These are phyloP conservation scores for Citrus cavaleriei DNA, from an alignment of 345 rosid genomes.

Conservation along the genomic window DNA sequence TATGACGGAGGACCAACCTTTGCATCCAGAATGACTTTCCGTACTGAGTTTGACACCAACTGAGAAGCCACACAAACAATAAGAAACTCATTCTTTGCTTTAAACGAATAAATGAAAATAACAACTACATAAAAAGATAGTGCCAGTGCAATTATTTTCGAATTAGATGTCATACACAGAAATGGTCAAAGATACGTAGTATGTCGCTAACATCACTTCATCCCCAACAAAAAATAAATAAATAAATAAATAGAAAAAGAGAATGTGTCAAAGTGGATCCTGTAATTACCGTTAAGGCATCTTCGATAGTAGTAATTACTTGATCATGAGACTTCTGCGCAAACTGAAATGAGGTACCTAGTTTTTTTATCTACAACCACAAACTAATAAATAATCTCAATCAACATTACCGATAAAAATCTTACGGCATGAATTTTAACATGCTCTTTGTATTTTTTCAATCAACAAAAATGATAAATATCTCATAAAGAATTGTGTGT, in stretches of 20 bases:
- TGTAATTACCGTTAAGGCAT: conserved; percentile 67
- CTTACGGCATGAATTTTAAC: neutral
- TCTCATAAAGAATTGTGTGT: neutral
- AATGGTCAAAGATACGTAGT: neutral
- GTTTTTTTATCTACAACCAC: conserved; percentile 59
- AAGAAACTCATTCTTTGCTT: conserved; percentile 8
- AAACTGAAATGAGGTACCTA: conserved; percentile 35
- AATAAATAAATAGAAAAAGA: neutral
- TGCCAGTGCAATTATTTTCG: neutral
- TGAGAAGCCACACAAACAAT: conserved; percentile 20
- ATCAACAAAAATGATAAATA: conserved; percentile 17
- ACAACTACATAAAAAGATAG: neutral
- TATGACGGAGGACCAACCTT: conserved; percentile 86
- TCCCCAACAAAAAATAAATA: neutral
- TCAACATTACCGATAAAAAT: conserved; percentile 7
- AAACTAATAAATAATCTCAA: conserved; percentile 32
- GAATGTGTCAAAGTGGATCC: neutral
- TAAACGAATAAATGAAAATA: neutral
- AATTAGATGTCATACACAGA: neutral
- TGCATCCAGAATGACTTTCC: conserved; percentile 75
- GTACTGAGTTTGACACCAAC: conserved; percentile 73
- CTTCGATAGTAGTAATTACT: conserved; percentile 64
- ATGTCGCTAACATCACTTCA: neutral
- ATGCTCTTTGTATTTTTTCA: neutral
- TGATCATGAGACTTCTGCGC: conserved; percentile 32